phyloP scores from a whole-genome alignment of 2,329 filamentous ascomycete genomes.

The Alternaria arborescens region DNA sequence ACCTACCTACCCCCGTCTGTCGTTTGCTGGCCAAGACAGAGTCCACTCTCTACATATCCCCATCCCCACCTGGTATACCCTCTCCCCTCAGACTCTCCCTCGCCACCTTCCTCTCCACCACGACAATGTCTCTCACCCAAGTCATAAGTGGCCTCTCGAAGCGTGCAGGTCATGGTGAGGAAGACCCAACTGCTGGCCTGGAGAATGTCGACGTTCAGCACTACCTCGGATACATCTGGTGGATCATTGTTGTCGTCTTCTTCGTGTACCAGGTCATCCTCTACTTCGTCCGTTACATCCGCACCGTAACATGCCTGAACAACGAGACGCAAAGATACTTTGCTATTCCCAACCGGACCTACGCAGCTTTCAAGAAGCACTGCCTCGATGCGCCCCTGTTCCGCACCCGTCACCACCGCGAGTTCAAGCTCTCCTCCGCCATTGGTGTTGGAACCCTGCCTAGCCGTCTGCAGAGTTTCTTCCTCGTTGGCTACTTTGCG shows the following conservation, averaged over 20 bases:
- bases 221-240: constrained; percentile 59
- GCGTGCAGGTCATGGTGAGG: constrained; percentile 31
- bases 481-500: constrained; percentile 58
- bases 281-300: constrained; percentile 71
- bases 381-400: constrained; percentile 59
- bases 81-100: not conserved
- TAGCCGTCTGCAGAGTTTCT: constrained; percentile 58
- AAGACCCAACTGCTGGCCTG: constrained; percentile 39
- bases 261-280: constrained; percentile 72
- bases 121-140: constrained; percentile 38
- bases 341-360: constrained; percentile 65
- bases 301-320: constrained; percentile 77
- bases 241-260: constrained; percentile 68
- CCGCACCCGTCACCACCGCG: constrained; percentile 59
- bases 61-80: constrained; percentile 25
- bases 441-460: constrained; percentile 61
- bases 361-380: constrained; percentile 57
- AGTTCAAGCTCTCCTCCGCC: constrained; percentile 60
- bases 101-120: constrained; percentile 5
- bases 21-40: constrained; percentile 52
- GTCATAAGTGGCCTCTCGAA: constrained; percentile 26
- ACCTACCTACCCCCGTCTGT: constrained; percentile 41
- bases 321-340: constrained; percentile 86
- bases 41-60: constrained; percentile 42
- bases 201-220: constrained; percentile 48